These are phyloP conservation scores for Leccinum subrobustum DNA, from an alignment of 1,284 basidiomycete species.

Conservation along the genomic window DNA sequence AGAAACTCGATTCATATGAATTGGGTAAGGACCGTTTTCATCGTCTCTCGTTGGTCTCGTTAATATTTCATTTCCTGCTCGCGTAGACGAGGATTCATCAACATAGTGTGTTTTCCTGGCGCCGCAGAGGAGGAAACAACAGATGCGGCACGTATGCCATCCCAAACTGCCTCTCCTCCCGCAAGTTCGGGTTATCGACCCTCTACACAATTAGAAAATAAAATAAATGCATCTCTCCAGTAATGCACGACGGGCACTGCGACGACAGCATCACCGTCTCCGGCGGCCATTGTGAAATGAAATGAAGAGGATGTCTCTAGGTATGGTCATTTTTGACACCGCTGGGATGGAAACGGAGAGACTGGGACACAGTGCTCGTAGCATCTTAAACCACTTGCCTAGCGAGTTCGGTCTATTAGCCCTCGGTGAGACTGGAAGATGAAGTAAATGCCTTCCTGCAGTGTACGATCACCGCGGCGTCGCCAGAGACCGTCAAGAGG, in stretches of 20 bases:
- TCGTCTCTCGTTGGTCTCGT: background rate
- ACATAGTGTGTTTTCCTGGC: constrained; percentile 10
- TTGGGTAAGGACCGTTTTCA: constrained; percentile 14
- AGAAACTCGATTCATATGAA: constrained; percentile 29
- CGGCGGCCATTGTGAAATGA: background rate
- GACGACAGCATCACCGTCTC: background rate
- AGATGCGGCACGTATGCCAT: background rate
- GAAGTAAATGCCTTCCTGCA: background rate
- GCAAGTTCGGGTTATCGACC: constrained; percentile 12
- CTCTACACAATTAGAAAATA: constrained; percentile 5
- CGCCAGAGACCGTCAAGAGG: background rate
- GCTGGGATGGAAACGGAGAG: background rate
- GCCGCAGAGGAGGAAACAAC: constrained; percentile 4
- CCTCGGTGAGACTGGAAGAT: background rate
- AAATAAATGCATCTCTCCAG: constrained; percentile 5
- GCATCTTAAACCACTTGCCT: background rate
- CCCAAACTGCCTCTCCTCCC: background rate
- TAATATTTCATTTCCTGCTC: background rate
- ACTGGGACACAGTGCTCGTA: background rate
- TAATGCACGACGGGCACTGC: background rate
- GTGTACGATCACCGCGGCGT: background rate
- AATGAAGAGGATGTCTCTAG: background rate
- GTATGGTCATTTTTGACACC: background rate
- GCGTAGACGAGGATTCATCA: constrained; percentile 28
- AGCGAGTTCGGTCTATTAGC: background rate